A percentile compares a stretch with the other conserved stretches of the same genome.
Evolutionary conservation across 169 alveolate genomes (phyloP).

Genomic region (Haemoproteus tartakovskyi): DNA sequence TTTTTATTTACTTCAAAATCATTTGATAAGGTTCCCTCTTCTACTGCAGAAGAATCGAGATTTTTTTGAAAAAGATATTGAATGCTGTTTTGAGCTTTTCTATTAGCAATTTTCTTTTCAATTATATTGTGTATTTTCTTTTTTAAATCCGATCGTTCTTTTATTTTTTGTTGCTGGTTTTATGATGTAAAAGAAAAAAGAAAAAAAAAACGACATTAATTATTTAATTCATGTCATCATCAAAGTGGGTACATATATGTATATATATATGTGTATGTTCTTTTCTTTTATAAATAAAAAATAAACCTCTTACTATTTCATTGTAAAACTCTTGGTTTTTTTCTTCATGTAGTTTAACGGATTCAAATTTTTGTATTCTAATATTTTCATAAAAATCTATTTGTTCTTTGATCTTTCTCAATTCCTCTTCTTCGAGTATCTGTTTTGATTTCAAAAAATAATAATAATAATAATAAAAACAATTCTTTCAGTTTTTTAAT

Average conservation of each 20-base stretch:
- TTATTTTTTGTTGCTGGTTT: conserved; percentile 30
- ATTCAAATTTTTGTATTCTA: conserved; percentile 9
- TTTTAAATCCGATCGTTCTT: conserved; percentile 23
- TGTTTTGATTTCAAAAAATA: not conserved
- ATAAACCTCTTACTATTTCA: conserved; percentile 58
- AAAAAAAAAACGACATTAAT: not conserved
- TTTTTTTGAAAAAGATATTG: conserved; percentile 51
- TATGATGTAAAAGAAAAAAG: not conserved
- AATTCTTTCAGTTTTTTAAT: too few species aligned
- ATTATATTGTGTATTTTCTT: conserved; percentile 41
- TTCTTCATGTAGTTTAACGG: conserved; percentile 21
- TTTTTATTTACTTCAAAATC: conserved; percentile 19
- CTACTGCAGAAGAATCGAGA: conserved; percentile 8
- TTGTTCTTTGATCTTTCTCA: conserved; percentile 6
- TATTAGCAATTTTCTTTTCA: conserved; percentile 42
- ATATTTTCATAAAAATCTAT: conserved; percentile 39
- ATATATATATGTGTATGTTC: not conserved
- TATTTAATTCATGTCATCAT: not conserved
- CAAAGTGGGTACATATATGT: not conserved
- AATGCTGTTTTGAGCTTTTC: conserved; percentile 32
- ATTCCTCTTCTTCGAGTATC: conserved; percentile 32
- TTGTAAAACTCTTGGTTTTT: conserved; percentile 13
- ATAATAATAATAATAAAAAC: not conserved
- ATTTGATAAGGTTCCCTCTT: conserved; percentile 14
- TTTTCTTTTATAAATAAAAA: too few species aligned